Evolutionary conservation across 768 basidiomycete genomes (phyloP), one percentile per base, ranked within the genome.

Genomic region (Mycena indigotica): DNA sequence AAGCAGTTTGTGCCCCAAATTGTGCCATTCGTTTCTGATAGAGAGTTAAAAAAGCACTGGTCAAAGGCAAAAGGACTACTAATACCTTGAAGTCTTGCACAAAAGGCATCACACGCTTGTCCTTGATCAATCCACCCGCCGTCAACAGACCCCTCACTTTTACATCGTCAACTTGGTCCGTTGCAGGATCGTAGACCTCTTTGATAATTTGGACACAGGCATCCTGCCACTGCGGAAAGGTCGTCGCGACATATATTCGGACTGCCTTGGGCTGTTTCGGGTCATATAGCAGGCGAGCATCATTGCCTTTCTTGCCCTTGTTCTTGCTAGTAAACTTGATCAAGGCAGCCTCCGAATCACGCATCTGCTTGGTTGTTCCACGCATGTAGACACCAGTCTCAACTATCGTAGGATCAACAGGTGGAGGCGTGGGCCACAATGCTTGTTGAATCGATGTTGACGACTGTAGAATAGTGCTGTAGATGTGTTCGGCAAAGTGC

Each of bases 91-190:
- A 91, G 28, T 80, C 75, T 57, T 96, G 91, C 45, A 95, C 84
- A 75, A 96, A 98, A 5, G 95, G 95, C 96, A 98, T 98, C 39
- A 83, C 83, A 40, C 87, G 84, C 79, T 98, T 98, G 76, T 98
- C 94, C 81, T 97, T 98, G 75, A 95, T 87, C 70, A 98, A 69
- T 4, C 92, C 94, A 21, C 78, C 80, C 69, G 84, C 79, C 8
- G 80, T 80, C 70, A 98, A 70, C 63, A 83, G 64, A 65, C 84
- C 77, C 70, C 87, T 82, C 50, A 95, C 84, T 70, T 86, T 87
- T 32, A 75, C 85, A 68, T 98, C 95, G 67, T 99, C 92, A 29
- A 98, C 88, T 64, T 79, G 82, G 56, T 85, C 81, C 25, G 76
- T 75, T 53, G 75, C 73, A 53, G 77, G 77, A 39, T 75, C 74